Conservation (phyloP, 2,329 filamentous ascomycete species). For the Fusarium verticillioides region DNA sequence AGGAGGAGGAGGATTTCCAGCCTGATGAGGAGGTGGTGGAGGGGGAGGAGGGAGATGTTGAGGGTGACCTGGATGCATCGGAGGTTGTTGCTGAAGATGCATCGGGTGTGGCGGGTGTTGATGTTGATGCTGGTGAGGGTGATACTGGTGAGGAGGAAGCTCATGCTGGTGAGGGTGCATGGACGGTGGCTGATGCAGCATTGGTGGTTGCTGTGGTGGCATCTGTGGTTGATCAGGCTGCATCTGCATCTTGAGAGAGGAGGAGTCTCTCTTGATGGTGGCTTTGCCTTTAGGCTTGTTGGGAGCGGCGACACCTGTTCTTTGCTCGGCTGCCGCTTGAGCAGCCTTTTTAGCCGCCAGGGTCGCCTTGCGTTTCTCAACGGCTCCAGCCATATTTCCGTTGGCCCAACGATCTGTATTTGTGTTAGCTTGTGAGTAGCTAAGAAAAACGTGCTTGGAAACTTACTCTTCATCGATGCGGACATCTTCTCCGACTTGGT, state of each 20-base stretch:
- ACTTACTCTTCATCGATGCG: conserved; percentile 71
- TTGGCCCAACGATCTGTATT: conserved; percentile 66
- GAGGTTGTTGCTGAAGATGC: conserved; percentile 17
- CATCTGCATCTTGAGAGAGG: conserved; percentile 40
- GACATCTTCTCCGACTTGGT: conserved; percentile 75
- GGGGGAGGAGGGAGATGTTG: conserved; percentile 35
- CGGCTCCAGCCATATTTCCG: conserved; percentile 69
- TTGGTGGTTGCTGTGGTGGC: conserved; percentile 26
- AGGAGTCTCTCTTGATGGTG: conserved; percentile 48
- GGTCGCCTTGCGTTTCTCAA: conserved; percentile 69
- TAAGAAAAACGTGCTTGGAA: neutral
- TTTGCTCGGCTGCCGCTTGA: conserved; percentile 55
- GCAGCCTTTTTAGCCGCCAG: conserved; percentile 68
- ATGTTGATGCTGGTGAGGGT: conserved; percentile 31
- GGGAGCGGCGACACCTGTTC: conserved; percentile 51
- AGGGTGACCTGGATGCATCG: conserved; percentile 33
- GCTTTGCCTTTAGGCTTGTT: conserved; percentile 53
- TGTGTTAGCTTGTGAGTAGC: conserved; percentile 42
- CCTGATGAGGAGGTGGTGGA: conserved; percentile 37
- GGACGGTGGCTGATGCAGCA: conserved; percentile 31
- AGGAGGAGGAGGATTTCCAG: conserved; percentile 27
- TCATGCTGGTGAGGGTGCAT: conserved; percentile 31
- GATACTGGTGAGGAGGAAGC: conserved; percentile 23
- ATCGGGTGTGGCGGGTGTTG: conserved; percentile 29
- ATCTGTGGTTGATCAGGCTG: conserved; percentile 32